Conservation (phyloP, 1,139 yeast species). For the Pichia sp. region DNA sequence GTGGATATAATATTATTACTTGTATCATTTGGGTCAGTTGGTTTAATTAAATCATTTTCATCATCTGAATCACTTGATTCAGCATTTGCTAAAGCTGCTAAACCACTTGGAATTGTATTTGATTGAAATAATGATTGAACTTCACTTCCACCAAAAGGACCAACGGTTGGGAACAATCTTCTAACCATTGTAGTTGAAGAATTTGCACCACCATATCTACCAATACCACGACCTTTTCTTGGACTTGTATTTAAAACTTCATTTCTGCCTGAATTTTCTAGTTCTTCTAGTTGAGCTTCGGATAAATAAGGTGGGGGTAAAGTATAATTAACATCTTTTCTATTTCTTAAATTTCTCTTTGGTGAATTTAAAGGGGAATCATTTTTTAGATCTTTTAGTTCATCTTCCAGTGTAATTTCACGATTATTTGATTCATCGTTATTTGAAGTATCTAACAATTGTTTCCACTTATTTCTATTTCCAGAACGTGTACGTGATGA, state of each 20-base stretch:
- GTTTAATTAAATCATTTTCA: conserved; percentile 35
- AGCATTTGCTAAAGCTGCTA: conserved; percentile 31
- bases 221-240: conserved; percentile 23
- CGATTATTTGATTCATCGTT: not conserved
- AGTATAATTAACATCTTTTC: conserved; percentile 76
- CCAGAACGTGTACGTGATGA: not conserved
- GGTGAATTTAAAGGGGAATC: conserved; percentile 44
- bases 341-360: conserved; percentile 55
- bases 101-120: conserved; percentile 45
- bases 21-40: conserved; percentile 28
- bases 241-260: conserved; percentile 33
- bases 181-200: conserved; percentile 33
- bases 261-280: conserved; percentile 5
- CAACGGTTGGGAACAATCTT: conserved; percentile 86
- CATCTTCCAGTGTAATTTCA: conserved; percentile 25
- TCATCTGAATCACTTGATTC: conserved; percentile 33
- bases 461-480: conserved; percentile 5
- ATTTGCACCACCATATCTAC: conserved; percentile 23
- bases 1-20: conserved; percentile 21
- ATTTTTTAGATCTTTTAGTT: conserved; percentile 39
- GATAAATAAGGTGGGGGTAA: conserved; percentile 75
- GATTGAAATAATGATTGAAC: conserved; percentile 66
- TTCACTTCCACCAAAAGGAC: conserved; percentile 95
- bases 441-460: not conserved
- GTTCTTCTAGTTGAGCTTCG: conserved; percentile 34